Conservation (phyloP, 306 rosid species). For the Quercus parvula region DNA sequence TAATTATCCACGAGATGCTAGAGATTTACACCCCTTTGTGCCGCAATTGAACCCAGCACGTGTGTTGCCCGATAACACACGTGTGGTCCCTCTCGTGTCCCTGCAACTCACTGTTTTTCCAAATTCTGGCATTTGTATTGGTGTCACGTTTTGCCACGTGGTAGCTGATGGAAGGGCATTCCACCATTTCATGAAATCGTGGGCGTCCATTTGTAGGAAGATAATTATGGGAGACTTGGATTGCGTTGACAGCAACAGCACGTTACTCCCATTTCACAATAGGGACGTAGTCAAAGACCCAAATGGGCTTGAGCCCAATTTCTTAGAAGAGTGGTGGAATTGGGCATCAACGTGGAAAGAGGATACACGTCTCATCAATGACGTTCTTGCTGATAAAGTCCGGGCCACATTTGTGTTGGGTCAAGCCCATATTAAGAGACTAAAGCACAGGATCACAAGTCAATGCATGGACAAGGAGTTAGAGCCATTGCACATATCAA, state of each 20-base stretch:
- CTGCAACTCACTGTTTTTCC: conserved; percentile 28
- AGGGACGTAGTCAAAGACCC: conserved; percentile 24
- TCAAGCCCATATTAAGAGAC: conserved; percentile 2
- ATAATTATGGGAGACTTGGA: not conserved
- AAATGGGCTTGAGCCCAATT: conserved; percentile 9
- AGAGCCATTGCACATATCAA: conserved; percentile 10
- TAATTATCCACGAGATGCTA: conserved; percentile 7
- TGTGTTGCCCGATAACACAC: not conserved
- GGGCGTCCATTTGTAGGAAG: conserved; percentile 30
- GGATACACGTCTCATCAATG: not conserved
- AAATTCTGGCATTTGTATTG: conserved; percentile 12
- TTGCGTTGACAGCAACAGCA: not conserved
- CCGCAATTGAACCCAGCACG: not conserved
- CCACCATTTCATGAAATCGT: conserved; percentile 30
- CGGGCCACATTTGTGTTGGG: conserved; percentile 8
- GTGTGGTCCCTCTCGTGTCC: conserved; percentile 14
- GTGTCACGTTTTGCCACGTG: conserved; percentile 17
- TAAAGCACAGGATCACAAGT: conserved; percentile 12
- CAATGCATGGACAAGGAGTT: not conserved
- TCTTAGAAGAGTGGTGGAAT: not conserved
- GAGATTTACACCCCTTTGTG: conserved; percentile 18
- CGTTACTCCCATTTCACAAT: conserved; percentile 19
- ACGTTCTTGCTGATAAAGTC: not conserved
- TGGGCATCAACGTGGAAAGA: not conserved
- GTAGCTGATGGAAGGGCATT: conserved; percentile 19